Conservation (phyloP, 1,139 yeast species). For the Torulaspora globosa region DNA sequence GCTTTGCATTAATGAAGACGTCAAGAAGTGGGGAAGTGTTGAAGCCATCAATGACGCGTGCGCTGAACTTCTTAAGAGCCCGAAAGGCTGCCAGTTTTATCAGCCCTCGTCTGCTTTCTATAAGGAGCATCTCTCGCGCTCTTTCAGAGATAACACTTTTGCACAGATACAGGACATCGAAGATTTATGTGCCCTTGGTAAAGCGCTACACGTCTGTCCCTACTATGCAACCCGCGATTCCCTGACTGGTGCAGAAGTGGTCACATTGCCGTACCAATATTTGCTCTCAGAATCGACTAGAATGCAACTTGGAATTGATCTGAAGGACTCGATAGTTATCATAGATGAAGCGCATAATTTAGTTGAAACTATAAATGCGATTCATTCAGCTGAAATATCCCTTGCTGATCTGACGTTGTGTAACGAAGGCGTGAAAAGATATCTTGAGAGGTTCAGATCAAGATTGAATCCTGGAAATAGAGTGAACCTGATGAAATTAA, state of each 20-base stretch:
- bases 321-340: constrained; percentile 64
- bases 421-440: constrained; percentile 46
- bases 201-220: constrained; percentile 61
- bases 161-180: constrained; percentile 77
- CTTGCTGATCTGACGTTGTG: constrained; percentile 44
- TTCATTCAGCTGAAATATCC: constrained; percentile 62
- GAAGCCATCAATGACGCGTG: constrained; percentile 80
- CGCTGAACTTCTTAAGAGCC: constrained; percentile 57
- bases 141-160: constrained; percentile 58
- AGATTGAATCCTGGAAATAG: constrained; percentile 72
- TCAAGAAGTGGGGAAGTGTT: constrained; percentile 46
- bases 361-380: constrained; percentile 66
- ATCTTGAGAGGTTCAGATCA: constrained; percentile 55
- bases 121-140: constrained; percentile 39
- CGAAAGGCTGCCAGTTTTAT: constrained; percentile 52
- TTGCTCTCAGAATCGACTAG: constrained; percentile 64
- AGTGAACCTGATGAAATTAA: constrained; percentile 61
- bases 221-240: constrained; percentile 69
- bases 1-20: constrained; percentile 68
- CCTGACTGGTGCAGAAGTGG: constrained; percentile 57
- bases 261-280: constrained; percentile 83
- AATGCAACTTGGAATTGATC: constrained; percentile 52
- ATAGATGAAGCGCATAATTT: constrained; percentile 94
- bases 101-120: constrained; percentile 27
- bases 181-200: constrained; percentile 64